Evolutionary conservation across 257 asterid species (phyloP).

Genomic region (Solanum habrochaites): DNA sequence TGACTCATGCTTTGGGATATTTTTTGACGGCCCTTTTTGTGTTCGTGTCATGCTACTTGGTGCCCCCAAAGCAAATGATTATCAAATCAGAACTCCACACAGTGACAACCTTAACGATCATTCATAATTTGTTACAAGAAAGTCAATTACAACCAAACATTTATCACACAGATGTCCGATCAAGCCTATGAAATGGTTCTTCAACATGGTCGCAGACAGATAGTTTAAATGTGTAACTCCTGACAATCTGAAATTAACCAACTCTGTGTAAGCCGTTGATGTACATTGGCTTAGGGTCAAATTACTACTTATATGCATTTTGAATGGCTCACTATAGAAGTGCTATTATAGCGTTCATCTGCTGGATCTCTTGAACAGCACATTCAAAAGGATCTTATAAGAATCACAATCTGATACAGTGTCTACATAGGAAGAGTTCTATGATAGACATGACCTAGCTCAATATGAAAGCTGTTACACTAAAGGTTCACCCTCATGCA

Average conservation of each 20-base stretch:
- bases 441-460: background rate
- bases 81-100: background rate
- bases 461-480: background rate
- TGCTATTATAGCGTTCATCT: no score
- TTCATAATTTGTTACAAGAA: background rate
- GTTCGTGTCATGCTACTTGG: conserved; percentile 48
- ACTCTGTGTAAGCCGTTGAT: background rate
- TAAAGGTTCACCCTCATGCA: background rate
- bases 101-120: background rate
- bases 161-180: background rate
- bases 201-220: background rate
- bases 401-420: background rate
- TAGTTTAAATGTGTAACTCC: background rate
- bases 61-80: conserved; percentile 3
- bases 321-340: background rate
- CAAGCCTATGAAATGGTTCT: background rate
- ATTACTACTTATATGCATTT: background rate
- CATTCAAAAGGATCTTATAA: background rate
- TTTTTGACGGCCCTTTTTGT: conserved; percentile 58
- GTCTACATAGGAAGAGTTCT: background rate
- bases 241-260: background rate
- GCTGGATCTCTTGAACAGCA: background rate
- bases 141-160: background rate
- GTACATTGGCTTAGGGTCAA: background rate
- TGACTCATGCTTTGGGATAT: conserved; percentile 63